Evolutionary conservation across 495 filamentous ascomycete species (phyloP).

Genomic region (Penicillium malachiteum): DNA sequence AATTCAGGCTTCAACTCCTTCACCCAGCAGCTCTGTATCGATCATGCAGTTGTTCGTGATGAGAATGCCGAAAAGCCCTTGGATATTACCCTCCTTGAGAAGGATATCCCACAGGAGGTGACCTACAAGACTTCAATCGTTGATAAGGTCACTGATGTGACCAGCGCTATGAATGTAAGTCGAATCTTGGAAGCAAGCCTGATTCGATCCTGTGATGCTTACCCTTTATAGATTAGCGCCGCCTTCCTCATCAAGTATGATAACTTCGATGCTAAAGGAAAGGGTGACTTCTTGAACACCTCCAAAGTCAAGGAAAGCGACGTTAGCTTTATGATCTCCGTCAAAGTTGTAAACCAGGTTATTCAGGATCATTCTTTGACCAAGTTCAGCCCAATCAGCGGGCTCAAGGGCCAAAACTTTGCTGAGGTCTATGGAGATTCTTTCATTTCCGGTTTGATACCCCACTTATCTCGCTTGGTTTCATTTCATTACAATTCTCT

Average conservation of each 20-base stretch:
- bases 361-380: too few relatives aligned
- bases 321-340: background rate
- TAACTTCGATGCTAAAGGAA: background rate
- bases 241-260: background rate
- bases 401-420: too few relatives aligned
- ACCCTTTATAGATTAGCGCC: background rate
- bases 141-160: constrained; percentile 1
- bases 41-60: background rate
- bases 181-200: too few relatives aligned
- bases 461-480: too few relatives aligned
- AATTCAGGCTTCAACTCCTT: constrained; percentile 6
- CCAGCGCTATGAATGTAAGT: background rate
- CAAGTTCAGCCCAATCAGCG: too few relatives aligned
- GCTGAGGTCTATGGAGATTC: too few relatives aligned
- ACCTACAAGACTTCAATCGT: background rate
- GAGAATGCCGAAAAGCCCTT: background rate
- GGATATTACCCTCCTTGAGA: background rate
- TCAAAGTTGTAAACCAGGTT: constrained; percentile 2
- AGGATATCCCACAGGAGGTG: background rate
- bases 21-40: constrained; percentile 1
- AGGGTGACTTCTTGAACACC: background rate
- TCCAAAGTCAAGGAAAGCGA: background rate
- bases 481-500: too few relatives aligned
- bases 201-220: too few relatives aligned
- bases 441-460: too few relatives aligned